Evolutionary conservation across 2,329 filamentous ascomycete genomes (phyloP).

Genomic region (Cercospora beticola): DNA sequence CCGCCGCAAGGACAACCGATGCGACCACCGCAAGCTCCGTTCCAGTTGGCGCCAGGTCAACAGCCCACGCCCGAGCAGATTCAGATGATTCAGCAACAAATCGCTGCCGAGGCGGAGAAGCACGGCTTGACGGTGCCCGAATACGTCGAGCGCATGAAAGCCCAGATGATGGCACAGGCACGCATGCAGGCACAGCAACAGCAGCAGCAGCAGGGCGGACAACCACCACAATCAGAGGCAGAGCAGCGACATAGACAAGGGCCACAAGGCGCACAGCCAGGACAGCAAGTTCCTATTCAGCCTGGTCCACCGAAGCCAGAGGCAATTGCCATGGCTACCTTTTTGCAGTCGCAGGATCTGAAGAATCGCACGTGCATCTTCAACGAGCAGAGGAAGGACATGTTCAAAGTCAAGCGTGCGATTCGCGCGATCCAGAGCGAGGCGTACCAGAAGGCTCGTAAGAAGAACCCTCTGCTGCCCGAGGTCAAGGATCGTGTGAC

Average conservation of each 20-base stretch:
- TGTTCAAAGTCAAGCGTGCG: conserved; percentile 98
- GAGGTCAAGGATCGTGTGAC: conserved; percentile 83
- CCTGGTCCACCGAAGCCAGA: conserved; percentile 84
- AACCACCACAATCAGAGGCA: conserved; percentile 30
- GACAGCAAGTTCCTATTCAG: conserved; percentile 65
- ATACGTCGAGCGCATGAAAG: conserved; percentile 63
- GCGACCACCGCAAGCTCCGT: conserved; percentile 12
- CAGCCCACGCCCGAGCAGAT: conserved; percentile 81
- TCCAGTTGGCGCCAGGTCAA: conserved; percentile 40
- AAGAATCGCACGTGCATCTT: conserved; percentile 90
- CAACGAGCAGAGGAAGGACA: conserved; percentile 94
- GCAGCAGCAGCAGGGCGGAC: conserved; percentile 34
- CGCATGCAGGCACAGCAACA: conserved; percentile 46
- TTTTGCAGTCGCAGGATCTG: conserved; percentile 77
- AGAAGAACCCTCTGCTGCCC: conserved; percentile 86
- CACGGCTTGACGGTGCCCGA: conserved; percentile 81
- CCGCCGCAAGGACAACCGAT: conserved; percentile 2
- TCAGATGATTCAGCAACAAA: conserved; percentile 75
- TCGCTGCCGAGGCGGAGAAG: conserved; percentile 79
- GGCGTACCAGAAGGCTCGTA: conserved; percentile 82
- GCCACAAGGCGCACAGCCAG: conserved; percentile 44
- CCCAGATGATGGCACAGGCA: conserved; percentile 57
- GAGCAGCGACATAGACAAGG: conserved; percentile 35
- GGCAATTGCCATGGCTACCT: conserved; percentile 84
- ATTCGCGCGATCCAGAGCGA: conserved; percentile 86